Evolutionary conservation across 208 protist species (phyloP).

Genomic region (Vickermania ingenoplastis): DNA sequence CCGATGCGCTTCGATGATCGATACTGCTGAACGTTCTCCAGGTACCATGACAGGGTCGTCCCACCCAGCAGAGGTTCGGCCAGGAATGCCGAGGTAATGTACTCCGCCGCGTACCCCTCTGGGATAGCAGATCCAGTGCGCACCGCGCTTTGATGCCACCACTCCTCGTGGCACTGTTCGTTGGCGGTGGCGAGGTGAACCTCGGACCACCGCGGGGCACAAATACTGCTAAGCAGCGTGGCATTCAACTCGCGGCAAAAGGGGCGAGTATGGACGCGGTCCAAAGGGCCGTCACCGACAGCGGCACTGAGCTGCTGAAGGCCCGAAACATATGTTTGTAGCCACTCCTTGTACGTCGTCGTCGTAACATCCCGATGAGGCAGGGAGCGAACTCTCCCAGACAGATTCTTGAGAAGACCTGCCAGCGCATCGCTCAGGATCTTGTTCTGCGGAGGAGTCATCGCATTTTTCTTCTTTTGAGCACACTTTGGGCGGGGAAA

Average conservation of each 20-base stretch:
- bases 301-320: slow-evolving; percentile 14
- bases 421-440: too few relatives aligned
- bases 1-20: too few relatives aligned
- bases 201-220: slow-evolving; percentile 7
- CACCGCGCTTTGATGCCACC: slow-evolving; percentile 1
- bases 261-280: too few relatives aligned
- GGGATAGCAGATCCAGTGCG: not conserved
- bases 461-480: too few relatives aligned
- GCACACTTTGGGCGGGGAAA: too few relatives aligned
- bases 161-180: not conserved
- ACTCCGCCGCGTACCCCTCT: not conserved
- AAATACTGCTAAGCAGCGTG: slow-evolving; percentile 48
- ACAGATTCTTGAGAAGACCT: too few relatives aligned
- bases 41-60: slow-evolving; percentile 27
- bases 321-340: slow-evolving; percentile 42
- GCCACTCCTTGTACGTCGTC: slow-evolving; percentile 56
- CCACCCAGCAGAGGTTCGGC: slow-evolving; percentile 52
- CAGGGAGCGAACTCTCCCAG: not conserved
- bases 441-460: too few relatives aligned
- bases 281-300: too few relatives aligned
- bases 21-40: slow-evolving; percentile 18
- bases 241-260: slow-evolving; percentile 18
- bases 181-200: not conserved
- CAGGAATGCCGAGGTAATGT: slow-evolving; percentile 29
- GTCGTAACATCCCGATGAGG: slow-evolving; percentile 51